phyloP scores from a whole-genome alignment of 2,329 filamentous ascomycete genomes.

The Anisogramma anomala region DNA sequence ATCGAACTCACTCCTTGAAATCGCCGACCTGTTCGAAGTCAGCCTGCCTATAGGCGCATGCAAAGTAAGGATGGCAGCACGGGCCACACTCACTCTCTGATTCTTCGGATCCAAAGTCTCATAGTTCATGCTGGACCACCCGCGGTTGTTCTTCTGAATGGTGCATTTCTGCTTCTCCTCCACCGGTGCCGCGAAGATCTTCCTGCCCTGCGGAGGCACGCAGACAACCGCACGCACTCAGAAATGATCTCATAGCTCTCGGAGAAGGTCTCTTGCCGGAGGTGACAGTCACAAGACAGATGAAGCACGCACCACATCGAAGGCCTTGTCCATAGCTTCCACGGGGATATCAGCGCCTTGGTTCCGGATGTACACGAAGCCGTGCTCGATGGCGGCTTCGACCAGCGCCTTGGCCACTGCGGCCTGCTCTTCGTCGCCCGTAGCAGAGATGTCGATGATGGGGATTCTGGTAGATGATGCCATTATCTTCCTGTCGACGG shows the following conservation, averaged over 20 bases:
- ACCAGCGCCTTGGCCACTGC: slow-evolving; percentile 58
- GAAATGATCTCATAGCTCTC: too few relatives aligned
- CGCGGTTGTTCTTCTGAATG: slow-evolving; percentile 71
- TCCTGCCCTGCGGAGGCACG: slow-evolving; percentile 41
- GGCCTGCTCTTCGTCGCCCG: slow-evolving; percentile 35
- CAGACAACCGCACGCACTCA: not conserved
- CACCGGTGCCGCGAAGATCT: slow-evolving; percentile 59
- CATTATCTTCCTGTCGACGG: too few relatives aligned
- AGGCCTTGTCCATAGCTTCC: slow-evolving; percentile 56
- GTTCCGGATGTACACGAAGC: slow-evolving; percentile 83
- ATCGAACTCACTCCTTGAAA: slow-evolving; percentile 63
- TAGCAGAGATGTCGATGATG: slow-evolving; percentile 66
- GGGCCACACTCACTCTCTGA: slow-evolving; percentile 49
- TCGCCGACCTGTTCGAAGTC: slow-evolving; percentile 53
- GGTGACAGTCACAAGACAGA: not conserved
- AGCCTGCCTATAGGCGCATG: slow-evolving; percentile 1
- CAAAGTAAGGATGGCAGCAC: not conserved
- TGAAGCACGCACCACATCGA: slow-evolving; percentile 50
- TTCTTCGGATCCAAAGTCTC: slow-evolving; percentile 79
- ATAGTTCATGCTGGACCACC: slow-evolving; percentile 79
- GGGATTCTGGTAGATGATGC: slow-evolving; percentile 47
- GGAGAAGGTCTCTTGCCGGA: too few relatives aligned
- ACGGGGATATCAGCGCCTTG: slow-evolving; percentile 56
- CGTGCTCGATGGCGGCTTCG: slow-evolving; percentile 67
- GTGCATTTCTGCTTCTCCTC: slow-evolving; percentile 64